Evolutionary conservation across 257 asterid species (phyloP), one percentile per base, ranked within the genome.

Genomic region (Plantago ovata): DNA sequence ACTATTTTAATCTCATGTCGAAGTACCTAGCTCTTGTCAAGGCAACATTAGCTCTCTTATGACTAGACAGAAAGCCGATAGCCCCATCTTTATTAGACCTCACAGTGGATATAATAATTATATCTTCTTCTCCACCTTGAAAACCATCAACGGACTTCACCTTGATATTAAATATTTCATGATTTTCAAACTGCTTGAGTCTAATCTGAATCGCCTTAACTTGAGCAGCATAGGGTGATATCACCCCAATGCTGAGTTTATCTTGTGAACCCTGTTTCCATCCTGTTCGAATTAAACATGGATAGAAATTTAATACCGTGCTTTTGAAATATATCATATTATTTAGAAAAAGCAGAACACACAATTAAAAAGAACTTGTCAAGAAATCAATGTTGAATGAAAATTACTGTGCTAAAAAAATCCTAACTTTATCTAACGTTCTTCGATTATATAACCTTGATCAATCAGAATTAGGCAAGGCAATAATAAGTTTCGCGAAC

Each of bases 11-110:
- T 9, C n/a, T 21, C 6, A 19, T 14, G 33, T 60, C 39, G 2
- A 14, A 47, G 9, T 77, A 83, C 95, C 95, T 79, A 61, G 95
- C 93, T 69, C 95, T 79, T n/a, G 93, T 86, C 72, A 86, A 65
- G 42, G 93, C 80, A 38, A 86, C 89, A 73, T 81, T 86, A 15
- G 82, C 72, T 70, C 93, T 76, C 68, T 62, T 80, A 19, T 33
- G 68, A 56, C 80, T 77, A 21, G 78, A 61, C 68, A 83, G 55
- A 61, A 86, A 86, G 28, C 93, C 95, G 2, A 83, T 69, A 13
- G 85, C 70, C 15, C 93, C 82, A 19, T 68, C 48, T 24, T 10
- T 49, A 43, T 79, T 73, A 28, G 87, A 70, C 66, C 93, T 61
- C 16, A 83, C 87, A 18, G 93, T 77, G n/a, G 95, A 86, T 60